Conservation (phyloP, 352 stramenopile species). For the Globisporangium middletonii region DNA sequence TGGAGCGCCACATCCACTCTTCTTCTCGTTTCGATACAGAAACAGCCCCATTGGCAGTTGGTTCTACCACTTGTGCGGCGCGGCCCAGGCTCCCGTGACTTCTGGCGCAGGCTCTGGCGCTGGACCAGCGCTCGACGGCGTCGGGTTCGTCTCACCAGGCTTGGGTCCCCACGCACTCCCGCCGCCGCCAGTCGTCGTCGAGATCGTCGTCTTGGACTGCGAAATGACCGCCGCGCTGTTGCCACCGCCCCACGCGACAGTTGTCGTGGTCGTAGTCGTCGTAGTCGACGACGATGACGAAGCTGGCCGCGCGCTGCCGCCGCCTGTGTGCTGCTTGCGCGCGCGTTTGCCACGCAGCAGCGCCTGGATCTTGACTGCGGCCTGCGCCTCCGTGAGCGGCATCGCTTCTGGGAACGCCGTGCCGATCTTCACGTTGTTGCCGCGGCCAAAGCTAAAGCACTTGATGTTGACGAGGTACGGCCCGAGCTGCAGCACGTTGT, state of each 20-base stretch:
- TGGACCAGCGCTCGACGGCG: neutral
- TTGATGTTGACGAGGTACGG: conserved; percentile 89
- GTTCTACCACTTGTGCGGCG: conserved; percentile 55
- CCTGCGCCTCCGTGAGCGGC: conserved; percentile 64
- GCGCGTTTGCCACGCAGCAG: conserved; percentile 41
- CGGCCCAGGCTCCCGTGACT: conserved; percentile 39
- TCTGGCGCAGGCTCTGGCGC: conserved; percentile 1
- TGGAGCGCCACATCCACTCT: neutral
- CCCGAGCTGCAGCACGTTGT: conserved; percentile 82
- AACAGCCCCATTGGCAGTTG: no score
- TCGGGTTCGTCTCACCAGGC: conserved; percentile 17
- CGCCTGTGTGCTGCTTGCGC: conserved; percentile 30
- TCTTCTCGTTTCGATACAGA: neutral
- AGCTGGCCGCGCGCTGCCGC: conserved; percentile 1
- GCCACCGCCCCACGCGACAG: conserved; percentile 9
- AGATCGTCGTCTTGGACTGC: conserved; percentile 1
- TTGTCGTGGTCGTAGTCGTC: conserved; percentile 6
- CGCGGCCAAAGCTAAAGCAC: conserved; percentile 79
- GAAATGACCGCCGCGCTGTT: conserved; percentile 8
- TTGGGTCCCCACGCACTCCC: conserved; percentile 10
- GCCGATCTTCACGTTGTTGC: conserved; percentile 71
- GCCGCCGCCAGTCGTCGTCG: conserved; percentile 15
- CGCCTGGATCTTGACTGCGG: conserved; percentile 71
- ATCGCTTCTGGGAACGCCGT: conserved; percentile 75
- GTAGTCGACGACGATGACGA: neutral